A percentile compares a stretch with the other conserved stretches of the same genome.
Conservation (phyloP, 1,284 basidiomycete species). For the Bjerkandera adusta region DNA sequence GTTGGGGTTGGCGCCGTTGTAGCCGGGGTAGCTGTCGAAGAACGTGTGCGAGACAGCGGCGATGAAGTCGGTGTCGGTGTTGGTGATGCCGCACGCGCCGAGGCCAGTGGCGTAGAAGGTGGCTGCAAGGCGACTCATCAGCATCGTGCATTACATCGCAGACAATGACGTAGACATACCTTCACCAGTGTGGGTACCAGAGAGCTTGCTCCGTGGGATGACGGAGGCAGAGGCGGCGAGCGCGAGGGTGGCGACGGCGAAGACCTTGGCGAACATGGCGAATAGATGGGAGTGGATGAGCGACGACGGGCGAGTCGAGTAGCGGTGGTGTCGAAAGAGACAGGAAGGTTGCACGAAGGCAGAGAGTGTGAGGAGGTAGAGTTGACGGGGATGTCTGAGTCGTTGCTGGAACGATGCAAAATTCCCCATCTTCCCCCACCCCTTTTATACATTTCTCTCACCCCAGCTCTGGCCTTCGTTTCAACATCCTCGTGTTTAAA, state of each 20-base stretch:
- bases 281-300: slow-evolving; percentile 1
- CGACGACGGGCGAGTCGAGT: background rate
- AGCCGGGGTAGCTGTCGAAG: slow-evolving; percentile 34
- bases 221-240: slow-evolving; percentile 33
- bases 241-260: slow-evolving; percentile 45
- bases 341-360: background rate
- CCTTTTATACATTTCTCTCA: slow-evolving; percentile 6
- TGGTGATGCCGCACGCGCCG: slow-evolving; percentile 36
- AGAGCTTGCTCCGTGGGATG: slow-evolving; percentile 18
- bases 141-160: background rate
- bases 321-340: background rate
- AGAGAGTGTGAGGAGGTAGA: slow-evolving; percentile 3
- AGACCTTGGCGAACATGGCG: slow-evolving; percentile 31
- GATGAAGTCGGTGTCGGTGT: slow-evolving; percentile 30
- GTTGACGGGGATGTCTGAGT: background rate
- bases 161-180: slow-evolving; percentile 30
- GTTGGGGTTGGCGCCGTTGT: slow-evolving; percentile 36
- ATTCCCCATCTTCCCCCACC: background rate
- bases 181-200: slow-evolving; percentile 36
- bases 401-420: slow-evolving; percentile 6
- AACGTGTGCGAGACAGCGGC: slow-evolving; percentile 31
- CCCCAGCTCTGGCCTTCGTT: too few relatives aligned
- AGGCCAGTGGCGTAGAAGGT: slow-evolving; percentile 33
- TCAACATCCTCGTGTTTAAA: too few relatives aligned
- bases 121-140: slow-evolving; percentile 14